Evolutionary conservation across 179 eudicot species (phyloP).

Genomic region (Silene vulgaris): DNA sequence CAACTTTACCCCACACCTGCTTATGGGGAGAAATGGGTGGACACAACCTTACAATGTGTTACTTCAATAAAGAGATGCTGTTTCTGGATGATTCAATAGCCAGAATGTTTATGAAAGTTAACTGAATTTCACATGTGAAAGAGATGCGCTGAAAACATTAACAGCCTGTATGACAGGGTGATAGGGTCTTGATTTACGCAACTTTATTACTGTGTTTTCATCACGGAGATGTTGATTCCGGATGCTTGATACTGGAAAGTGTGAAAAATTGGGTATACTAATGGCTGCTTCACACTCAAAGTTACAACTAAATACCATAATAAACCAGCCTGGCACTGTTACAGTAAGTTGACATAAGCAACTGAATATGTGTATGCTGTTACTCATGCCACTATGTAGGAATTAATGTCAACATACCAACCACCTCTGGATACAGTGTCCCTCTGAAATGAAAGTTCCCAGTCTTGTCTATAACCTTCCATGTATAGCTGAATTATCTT

Average conservation of each 20-base stretch:
- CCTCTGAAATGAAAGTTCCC: conserved; percentile 84
- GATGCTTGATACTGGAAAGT: background rate
- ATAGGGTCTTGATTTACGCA: too few species aligned
- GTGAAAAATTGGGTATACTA: background rate
- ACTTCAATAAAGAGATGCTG: background rate
- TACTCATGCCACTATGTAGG: conserved; percentile 8
- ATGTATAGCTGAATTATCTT: conserved; percentile 81
- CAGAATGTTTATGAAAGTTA: background rate
- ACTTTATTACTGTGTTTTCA: background rate
- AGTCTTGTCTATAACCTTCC: conserved; percentile 96
- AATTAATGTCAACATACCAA: conserved; percentile 52
- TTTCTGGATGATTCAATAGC: background rate
- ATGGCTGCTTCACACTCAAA: background rate
- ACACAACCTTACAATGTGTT: background rate
- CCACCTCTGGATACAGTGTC: conserved; percentile 91
- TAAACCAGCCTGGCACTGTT: background rate
- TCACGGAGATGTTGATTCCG: background rate
- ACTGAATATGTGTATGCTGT: background rate
- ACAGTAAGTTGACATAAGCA: background rate
- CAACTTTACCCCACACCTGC: too few species aligned
- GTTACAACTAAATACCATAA: background rate
- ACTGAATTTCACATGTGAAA: background rate
- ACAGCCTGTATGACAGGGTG: background rate
- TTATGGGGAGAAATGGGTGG: background rate
- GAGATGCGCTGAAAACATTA: background rate